phyloP scores from a whole-genome alignment of 192 early-diverging fungal genomes.

The Gamsiella multidivaricata region DNA sequence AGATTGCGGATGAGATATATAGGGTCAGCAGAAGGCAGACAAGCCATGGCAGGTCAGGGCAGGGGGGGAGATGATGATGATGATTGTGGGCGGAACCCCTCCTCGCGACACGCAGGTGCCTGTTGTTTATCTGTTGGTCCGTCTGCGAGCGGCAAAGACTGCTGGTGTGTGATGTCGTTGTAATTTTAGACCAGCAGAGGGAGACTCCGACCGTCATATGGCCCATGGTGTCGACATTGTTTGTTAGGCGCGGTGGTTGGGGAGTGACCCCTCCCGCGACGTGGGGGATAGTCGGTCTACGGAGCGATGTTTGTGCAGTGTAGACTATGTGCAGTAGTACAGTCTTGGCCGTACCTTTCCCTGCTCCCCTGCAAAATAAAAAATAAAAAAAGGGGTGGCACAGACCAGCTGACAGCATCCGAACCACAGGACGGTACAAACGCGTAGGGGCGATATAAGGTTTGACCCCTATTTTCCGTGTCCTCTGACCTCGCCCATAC shows the following conservation, averaged over 20 bases:
- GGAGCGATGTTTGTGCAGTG: background rate
- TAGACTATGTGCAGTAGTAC: too few relatives aligned
- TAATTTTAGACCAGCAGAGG: too few relatives aligned
- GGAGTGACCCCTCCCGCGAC: background rate
- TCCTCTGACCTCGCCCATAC: background rate
- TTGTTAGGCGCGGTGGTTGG: too few relatives aligned
- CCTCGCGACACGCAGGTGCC: background rate
- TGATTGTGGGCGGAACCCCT: background rate
- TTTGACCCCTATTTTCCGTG: background rate
- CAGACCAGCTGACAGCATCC: constrained; percentile 33
- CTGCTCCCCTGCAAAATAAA: background rate
- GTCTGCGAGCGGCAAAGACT: background rate
- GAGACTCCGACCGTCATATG: constrained; percentile 4
- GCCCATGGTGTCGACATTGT: background rate
- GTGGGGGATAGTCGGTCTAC: background rate
- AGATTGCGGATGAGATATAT: background rate
- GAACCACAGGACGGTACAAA: background rate
- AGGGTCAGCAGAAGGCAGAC: background rate
- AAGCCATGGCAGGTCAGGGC: background rate
- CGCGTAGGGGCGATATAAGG: background rate
- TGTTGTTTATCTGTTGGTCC: constrained; percentile 3
- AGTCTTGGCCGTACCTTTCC: too few relatives aligned
- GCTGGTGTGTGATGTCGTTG: too few relatives aligned
- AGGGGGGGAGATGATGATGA: background rate
- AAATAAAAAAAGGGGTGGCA: constrained; percentile 17